These are phyloP conservation scores for Aaosphaeria pasadenensis DNA, from an alignment of 2,329 filamentous ascomycete genomes.

Conservation along the genomic window DNA sequence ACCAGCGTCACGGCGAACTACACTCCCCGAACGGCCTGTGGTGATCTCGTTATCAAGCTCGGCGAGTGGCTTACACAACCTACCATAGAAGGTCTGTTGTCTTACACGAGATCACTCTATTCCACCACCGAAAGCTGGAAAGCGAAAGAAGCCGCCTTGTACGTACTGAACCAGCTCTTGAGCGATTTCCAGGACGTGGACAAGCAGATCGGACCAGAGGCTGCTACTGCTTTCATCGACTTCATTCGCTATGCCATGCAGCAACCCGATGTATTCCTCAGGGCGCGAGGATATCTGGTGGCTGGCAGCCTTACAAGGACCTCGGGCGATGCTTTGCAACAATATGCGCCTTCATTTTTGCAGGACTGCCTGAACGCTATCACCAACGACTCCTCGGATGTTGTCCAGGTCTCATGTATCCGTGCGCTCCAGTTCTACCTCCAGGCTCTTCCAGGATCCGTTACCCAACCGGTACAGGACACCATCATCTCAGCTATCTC, in stretches of 20 bases:
- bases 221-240: slow-evolving; percentile 72
- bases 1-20: slow-evolving; percentile 95
- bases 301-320: slow-evolving; percentile 76
- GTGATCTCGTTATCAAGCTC: slow-evolving; percentile 87
- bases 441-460: slow-evolving; percentile 49
- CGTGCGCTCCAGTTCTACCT: slow-evolving; percentile 74
- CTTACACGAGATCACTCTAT: slow-evolving; percentile 74
- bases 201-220: slow-evolving; percentile 65
- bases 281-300: slow-evolving; percentile 83
- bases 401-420: slow-evolving; percentile 89
- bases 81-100: slow-evolving; percentile 74
- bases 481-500: slow-evolving; percentile 60
- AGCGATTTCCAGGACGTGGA: slow-evolving; percentile 79
- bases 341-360: slow-evolving; percentile 61
- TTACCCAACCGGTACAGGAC: slow-evolving; percentile 58
- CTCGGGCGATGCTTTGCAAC: slow-evolving; percentile 54
- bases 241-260: slow-evolving; percentile 77
- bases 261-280: slow-evolving; percentile 70
- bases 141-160: slow-evolving; percentile 76
- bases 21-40: slow-evolving; percentile 87
- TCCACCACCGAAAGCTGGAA: slow-evolving; percentile 56
- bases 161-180: slow-evolving; percentile 78
- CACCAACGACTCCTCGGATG: slow-evolving; percentile 71
- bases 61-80: slow-evolving; percentile 81
- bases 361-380: slow-evolving; percentile 74